A percentile compares a stretch with the other conserved stretches of the same genome.
Conservation (phyloP, 148 eudicot genomes). For the Rhododendron simsii region DNA sequence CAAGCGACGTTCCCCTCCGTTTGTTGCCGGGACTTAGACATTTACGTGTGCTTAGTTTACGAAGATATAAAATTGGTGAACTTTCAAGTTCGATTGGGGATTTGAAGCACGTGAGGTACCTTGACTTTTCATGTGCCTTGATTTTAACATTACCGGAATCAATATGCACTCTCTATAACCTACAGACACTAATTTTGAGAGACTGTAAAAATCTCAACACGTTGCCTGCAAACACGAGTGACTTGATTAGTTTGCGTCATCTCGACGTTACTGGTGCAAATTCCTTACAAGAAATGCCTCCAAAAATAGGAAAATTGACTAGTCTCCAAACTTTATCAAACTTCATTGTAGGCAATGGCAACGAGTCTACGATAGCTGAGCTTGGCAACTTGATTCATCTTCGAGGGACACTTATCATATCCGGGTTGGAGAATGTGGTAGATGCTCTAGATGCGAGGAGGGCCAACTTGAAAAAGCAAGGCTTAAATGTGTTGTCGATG, state of each 20-base stretch:
- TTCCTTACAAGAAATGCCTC: slow-evolving; percentile 14
- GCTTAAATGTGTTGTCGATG: too few species aligned
- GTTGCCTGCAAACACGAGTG: not conserved
- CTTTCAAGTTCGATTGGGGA: slow-evolving; percentile 2
- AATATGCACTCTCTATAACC: slow-evolving; percentile 6
- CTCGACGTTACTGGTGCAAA: not conserved
- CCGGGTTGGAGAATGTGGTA: slow-evolving; percentile 4
- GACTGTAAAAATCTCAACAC: not conserved
- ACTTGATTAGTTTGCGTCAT: slow-evolving; percentile 10
- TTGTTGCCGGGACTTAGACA: not conserved
- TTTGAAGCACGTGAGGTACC: slow-evolving; percentile 4
- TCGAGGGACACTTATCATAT: slow-evolving; percentile 7
- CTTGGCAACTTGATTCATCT: slow-evolving; percentile 10
- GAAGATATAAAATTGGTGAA: not conserved
- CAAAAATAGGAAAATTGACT: not conserved
- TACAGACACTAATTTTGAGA: slow-evolving; percentile 4
- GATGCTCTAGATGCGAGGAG: not conserved
- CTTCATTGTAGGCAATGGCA: slow-evolving; percentile 5
- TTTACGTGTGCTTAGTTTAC: slow-evolving; percentile 7
- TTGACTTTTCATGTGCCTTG: slow-evolving; percentile 8
- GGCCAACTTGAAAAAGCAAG: too few species aligned
- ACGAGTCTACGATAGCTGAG: not conserved
- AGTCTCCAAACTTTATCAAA: slow-evolving; percentile 13
- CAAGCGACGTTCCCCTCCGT: not conserved
- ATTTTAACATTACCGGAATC: slow-evolving; percentile 9